A percentile compares a stretch with the other conserved stretches of the same genome.
Evolutionary conservation across 768 basidiomycete species (phyloP).

Genomic region (Coprinopsis cinerea): DNA sequence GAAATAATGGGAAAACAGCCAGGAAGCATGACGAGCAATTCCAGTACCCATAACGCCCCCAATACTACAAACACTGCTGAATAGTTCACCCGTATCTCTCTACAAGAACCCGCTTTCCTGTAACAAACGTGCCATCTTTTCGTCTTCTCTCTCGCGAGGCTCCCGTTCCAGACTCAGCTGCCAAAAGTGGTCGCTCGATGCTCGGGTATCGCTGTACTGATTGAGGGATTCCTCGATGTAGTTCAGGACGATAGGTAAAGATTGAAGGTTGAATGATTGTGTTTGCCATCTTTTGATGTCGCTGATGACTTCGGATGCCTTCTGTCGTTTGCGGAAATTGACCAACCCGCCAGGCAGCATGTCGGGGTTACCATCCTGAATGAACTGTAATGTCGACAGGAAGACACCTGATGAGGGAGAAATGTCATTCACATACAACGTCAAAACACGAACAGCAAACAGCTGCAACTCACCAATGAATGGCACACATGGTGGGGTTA

Average conservation of each 20-base stretch:
- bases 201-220: conserved; percentile 60
- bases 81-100: conserved; percentile 11
- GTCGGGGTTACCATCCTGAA: conserved; percentile 94
- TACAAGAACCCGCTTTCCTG: conserved; percentile 87
- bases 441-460: neutral
- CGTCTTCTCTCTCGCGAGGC: conserved; percentile 92
- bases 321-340: conserved; percentile 94
- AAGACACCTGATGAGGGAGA: conserved; percentile 73
- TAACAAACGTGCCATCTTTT: conserved; percentile 88
- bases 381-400: conserved; percentile 94
- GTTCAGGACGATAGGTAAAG: conserved; percentile 57
- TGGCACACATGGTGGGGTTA: conserved; percentile 91
- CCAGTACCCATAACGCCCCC: conserved; percentile 1
- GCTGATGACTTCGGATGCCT: conserved; percentile 92
- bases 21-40: conserved; percentile 2
- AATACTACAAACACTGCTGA: neutral
- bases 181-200: conserved; percentile 78
- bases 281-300: conserved; percentile 97
- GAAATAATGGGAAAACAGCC: neutral
- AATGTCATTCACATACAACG: neutral
- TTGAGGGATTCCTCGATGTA: conserved; percentile 79
- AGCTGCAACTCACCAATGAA: conserved; percentile 70
- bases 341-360: conserved; percentile 71
- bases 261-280: conserved; percentile 79
- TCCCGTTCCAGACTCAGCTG: conserved; percentile 81